Evolutionary conservation across 371 early-diverging fungal genomes (phyloP).

Genomic region (Mortierella sp.): DNA sequence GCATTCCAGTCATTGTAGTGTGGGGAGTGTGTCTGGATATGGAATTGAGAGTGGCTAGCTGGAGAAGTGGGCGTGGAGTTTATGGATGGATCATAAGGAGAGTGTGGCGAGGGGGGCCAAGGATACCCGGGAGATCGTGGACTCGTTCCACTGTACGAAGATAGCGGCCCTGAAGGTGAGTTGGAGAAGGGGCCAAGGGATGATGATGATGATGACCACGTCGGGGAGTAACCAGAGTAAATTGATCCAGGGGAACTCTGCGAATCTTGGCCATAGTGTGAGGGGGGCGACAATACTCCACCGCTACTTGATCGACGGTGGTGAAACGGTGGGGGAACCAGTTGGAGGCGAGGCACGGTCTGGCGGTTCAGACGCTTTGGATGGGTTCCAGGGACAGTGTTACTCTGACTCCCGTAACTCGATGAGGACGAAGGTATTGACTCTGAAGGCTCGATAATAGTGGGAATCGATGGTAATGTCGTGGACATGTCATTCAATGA

Average conservation of each 20-base stretch:
- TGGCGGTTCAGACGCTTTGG: slow-evolving; percentile 41
- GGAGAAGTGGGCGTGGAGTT: not conserved
- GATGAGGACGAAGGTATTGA: slow-evolving; percentile 7
- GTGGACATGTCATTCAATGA: slow-evolving; percentile 13
- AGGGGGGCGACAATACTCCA: slow-evolving; percentile 16
- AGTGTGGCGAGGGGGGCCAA: slow-evolving; percentile 27
- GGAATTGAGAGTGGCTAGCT: slow-evolving; percentile 5
- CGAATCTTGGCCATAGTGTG: slow-evolving; percentile 28
- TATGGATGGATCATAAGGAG: slow-evolving; percentile 10
- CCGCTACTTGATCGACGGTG: slow-evolving; percentile 20
- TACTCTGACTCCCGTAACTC: slow-evolving; percentile 2
- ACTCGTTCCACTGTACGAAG: slow-evolving; percentile 21
- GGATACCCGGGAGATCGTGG: slow-evolving; percentile 30
- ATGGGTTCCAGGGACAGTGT: slow-evolving; percentile 11
- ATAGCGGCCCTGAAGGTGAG: slow-evolving; percentile 19
- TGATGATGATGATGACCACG: slow-evolving; percentile 31
- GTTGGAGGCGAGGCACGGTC: slow-evolving; percentile 26
- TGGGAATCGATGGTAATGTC: slow-evolving; percentile 25
- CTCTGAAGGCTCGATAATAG: slow-evolving; percentile 42
- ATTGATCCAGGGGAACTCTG: slow-evolving; percentile 34
- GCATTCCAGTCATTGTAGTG: not conserved
- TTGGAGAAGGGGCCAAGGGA: slow-evolving; percentile 22
- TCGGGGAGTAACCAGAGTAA: slow-evolving; percentile 25
- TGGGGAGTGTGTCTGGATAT: not conserved
- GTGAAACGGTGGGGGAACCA: slow-evolving; percentile 33